Percentiles rank a stretch among this genome's conserved stretches.
phyloP scores from a whole-genome alignment of 2,329 filamentous ascomycete species.

The Lasiodiplodia citricola region DNA sequence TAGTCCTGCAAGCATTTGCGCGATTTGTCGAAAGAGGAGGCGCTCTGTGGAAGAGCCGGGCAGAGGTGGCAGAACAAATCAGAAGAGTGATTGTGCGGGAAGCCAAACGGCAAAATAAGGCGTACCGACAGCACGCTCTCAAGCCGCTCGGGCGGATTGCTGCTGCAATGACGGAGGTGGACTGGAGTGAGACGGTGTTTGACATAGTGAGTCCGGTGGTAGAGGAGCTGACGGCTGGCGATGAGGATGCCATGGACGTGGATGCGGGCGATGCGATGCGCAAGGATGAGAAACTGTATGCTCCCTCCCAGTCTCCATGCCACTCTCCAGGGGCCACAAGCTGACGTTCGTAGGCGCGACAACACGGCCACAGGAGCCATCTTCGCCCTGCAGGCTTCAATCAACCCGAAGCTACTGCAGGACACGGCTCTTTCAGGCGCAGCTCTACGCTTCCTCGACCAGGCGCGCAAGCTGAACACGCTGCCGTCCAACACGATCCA shows the following conservation, averaged over 20 bases:
- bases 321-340: too few relatives aligned
- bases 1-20: conserved; percentile 78
- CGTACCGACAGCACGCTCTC: conserved; percentile 79
- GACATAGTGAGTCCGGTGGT: conserved; percentile 65
- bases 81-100: conserved; percentile 78
- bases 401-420: conserved; percentile 30
- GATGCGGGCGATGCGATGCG: conserved; percentile 36
- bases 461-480: conserved; percentile 32
- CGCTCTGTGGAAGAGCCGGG: conserved; percentile 61
- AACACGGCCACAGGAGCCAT: conserved; percentile 36
- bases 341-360: conserved; percentile 30
- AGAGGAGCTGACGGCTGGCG: conserved; percentile 35
- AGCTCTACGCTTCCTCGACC: conserved; percentile 29
- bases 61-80: conserved; percentile 67
- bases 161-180: conserved; percentile 69
- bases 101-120: conserved; percentile 88
- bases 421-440: conserved; percentile 29
- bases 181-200: conserved; percentile 71
- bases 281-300: conserved; percentile 35
- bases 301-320: not conserved
- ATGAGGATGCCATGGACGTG: conserved; percentile 39
- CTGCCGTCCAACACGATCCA: conserved; percentile 34
- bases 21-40: conserved; percentile 73
- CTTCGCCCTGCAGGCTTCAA: conserved; percentile 31
- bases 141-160: conserved; percentile 73